Base-by-base conservation (phyloP, 2,329 filamentous ascomycete genomes). In the Monilinia vaccinii-corymbosi region DNA sequence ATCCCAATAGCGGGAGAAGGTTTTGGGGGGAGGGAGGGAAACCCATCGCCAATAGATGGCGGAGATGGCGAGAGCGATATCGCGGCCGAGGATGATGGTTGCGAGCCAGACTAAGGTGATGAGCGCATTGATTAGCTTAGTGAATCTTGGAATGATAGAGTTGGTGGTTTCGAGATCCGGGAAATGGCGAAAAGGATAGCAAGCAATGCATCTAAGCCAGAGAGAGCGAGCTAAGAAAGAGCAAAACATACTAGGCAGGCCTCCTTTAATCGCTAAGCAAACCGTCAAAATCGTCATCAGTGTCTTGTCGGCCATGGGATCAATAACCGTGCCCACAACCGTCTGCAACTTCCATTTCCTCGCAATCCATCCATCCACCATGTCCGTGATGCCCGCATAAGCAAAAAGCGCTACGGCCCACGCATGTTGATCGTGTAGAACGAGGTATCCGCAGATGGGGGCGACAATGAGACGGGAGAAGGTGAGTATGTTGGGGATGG, bases 11-110 rank as follows among this genome's bases (percentile, higher is more conserved):
- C 94, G 80, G 21, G 82, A 76, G 74, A 97, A 89, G 0, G 94
- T 97, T 76, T 97, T 97, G 1, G 94, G 94, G 0, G 89, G 86
- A 0, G 94, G 94, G 7, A 99, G 81, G 2, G 90, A 95, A 66
- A 97, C 95, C 83, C 91, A 97, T 64, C 94, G 87, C 74, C 94
- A 97, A 77, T 97, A 97, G 67, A 99, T 86, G 28, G 94, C 94
- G 2, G 91, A 85, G 25, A 96, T 80, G 31, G 82, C 91, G 5
- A 99, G 81, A 23, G 86, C 89, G 46, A 89, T 82, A 69, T 99
- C 94, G 47, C 94, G 84, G 32, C 92, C 92, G 4, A 99, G 82
- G 63, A 99, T 96, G 53, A 97, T 84, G n/a, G 81, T 81, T 2
- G 92, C 92, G 3, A 97, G 80, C 83, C 92, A 97, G 42, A 92